Base-by-base conservation (phyloP, 257 asterid genomes). In the Solanum sejunctum region DNA sequence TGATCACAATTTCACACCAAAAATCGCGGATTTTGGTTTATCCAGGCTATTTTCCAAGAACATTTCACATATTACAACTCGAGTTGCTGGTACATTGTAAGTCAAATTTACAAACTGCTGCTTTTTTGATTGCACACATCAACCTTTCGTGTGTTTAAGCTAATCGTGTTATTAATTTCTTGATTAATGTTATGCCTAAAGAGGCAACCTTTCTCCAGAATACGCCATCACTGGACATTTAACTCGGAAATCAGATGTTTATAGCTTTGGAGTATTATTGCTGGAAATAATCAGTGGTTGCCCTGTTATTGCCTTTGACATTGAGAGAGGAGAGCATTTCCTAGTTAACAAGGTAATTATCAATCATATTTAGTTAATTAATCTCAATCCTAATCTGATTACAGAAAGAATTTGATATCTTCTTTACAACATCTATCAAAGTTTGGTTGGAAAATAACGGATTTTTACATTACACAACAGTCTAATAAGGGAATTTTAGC, bases 41-140 rank as follows among this genome's bases (percentile, higher is more conserved):
- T 92, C 98, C 13, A 93, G 90, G 70, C 88, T 95, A 41, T 90
- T 93, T 26, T 84, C 90, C 20, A 95, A 90, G 70, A 85, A 89
- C 39, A 86, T 67, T 3, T 92, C 98, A 0, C 83, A 92, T 89
- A 88, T 95, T 61, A 92, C 95, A 85, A 95, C 98, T 70, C 95
- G 93, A 15, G 98, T 95, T 16, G 98, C 98, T 3, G 98, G 98
- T 13, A 95, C 98, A 23, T 80, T 95, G 98, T 95, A 84, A 92
- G 96, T 89, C 10, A n/a, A 60, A 21, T 43, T 17, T 8, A 81
- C 39, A 21, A 47, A 23, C 2, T 49, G 10, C 1, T 67, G n/a
- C 57, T 1, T 7, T 72, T 72, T 12, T 12, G 60, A 41, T 81
- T 57, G 3, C 10, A 81, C 21, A 60, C 52, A 12, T 60, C 8